These are phyloP conservation scores for Monilinia laxa DNA, from an alignment of 2,329 filamentous ascomycete genomes.

Conservation along the genomic window DNA sequence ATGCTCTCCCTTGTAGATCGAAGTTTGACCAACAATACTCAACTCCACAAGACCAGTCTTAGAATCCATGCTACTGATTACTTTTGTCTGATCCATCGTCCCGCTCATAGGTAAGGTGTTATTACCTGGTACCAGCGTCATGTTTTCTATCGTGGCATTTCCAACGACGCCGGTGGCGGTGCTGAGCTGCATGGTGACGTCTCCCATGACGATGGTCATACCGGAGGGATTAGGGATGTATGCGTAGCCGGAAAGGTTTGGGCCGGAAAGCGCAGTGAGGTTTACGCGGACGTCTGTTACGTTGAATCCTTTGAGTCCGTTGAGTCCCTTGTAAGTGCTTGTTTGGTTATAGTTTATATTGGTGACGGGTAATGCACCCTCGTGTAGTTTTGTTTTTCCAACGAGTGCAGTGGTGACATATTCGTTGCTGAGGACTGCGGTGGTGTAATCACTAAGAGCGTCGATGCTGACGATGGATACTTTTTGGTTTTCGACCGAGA, in stretches of 20 bases:
- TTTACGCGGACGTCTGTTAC: constrained; percentile 50
- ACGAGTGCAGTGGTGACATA: constrained; percentile 50
- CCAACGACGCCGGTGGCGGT: constrained; percentile 48
- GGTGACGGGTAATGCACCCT: constrained; percentile 50
- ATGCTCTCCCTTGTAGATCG: constrained; percentile 49
- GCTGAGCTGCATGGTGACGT: constrained; percentile 55
- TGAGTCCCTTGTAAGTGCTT: constrained; percentile 59
- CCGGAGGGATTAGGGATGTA: constrained; percentile 60
- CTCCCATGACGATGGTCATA: constrained; percentile 56
- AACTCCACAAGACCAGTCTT: constrained; percentile 51
- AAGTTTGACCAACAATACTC: constrained; percentile 50
- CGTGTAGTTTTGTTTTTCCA: constrained; percentile 53
- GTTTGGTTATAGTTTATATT: constrained; percentile 56
- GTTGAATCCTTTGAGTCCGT: constrained; percentile 53
- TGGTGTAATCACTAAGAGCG: constrained; percentile 44
- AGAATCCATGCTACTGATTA: constrained; percentile 39
- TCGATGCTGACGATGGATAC: constrained; percentile 45
- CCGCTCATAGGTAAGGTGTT: constrained; percentile 53
- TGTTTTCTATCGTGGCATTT: constrained; percentile 48
- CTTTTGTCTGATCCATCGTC: constrained; percentile 45
- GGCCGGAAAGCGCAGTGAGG: constrained; percentile 42
- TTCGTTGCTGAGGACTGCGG: constrained; percentile 49
- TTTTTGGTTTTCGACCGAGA: constrained; percentile 48
- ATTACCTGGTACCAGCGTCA: constrained; percentile 54
- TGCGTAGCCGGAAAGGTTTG: constrained; percentile 55